Conservation (phyloP, 257 asterid species). For the Jacaranda copaia region DNA sequence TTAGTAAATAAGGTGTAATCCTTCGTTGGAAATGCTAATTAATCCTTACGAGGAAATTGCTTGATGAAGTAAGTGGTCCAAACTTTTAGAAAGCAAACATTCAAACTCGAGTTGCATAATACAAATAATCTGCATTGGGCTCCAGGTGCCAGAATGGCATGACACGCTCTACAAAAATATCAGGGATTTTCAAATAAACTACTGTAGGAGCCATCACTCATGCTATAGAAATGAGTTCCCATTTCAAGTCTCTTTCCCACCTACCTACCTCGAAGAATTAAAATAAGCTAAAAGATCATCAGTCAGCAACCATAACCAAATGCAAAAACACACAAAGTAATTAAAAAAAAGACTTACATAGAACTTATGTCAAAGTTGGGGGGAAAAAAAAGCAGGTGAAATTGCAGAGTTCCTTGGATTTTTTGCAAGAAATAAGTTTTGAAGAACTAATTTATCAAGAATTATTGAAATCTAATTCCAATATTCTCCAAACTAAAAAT, state of each 20-base stretch:
- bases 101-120: conserved; percentile 20
- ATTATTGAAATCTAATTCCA: background rate
- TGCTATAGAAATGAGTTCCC: background rate
- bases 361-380: background rate
- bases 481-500: background rate
- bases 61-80: conserved; percentile 39
- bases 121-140: conserved; percentile 27
- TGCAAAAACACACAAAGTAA: background rate
- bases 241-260: conserved; percentile 31
- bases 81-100: conserved; percentile 12
- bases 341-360: background rate
- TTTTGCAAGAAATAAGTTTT: background rate
- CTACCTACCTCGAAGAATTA: conserved; percentile 18
- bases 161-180: conserved; percentile 29
- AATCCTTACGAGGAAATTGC: background rate
- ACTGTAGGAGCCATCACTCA: conserved; percentile 25
- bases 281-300: conserved; percentile 6
- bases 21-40: conserved; percentile 27
- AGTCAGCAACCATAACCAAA: conserved; percentile 19
- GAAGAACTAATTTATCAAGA: background rate
- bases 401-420: background rate
- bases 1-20: conserved; percentile 9
- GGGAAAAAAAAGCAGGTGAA: background rate
- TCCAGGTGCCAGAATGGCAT: conserved; percentile 37
- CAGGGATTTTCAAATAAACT: conserved; percentile 33